A percentile compares a stretch with the other conserved stretches of the same genome.
Evolutionary conservation across 768 basidiomycete species (phyloP).

Genomic region (Kwoniella mangroviensis): DNA sequence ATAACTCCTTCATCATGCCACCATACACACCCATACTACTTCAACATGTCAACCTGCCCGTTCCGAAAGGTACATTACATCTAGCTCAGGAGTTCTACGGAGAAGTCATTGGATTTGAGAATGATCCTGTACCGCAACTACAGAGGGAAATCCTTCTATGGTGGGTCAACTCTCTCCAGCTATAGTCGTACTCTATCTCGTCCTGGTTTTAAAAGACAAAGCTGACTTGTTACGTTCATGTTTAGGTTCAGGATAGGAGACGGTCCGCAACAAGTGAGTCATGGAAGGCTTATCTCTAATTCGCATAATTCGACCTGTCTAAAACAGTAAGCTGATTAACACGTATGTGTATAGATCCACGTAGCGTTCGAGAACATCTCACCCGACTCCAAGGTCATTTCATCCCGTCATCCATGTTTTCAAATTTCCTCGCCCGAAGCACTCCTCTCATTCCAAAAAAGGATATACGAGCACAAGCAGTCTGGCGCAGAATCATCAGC

Average conservation of each 20-base stretch:
- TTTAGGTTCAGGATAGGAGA: constrained; percentile 45
- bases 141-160: constrained; percentile 46
- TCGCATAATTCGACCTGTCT: too few species aligned
- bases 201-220: too few species aligned
- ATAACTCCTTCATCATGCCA: too few species aligned
- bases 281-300: too few species aligned
- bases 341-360: constrained; percentile 37
- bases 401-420: constrained; percentile 52
- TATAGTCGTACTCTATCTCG: too few species aligned
- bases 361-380: constrained; percentile 33
- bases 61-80: constrained; percentile 47
- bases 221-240: neutral
- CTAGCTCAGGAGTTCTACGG: constrained; percentile 54
- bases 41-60: constrained; percentile 53
- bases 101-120: constrained; percentile 47
- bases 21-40: constrained; percentile 37
- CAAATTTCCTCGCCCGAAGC: constrained; percentile 33
- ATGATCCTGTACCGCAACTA: constrained; percentile 45
- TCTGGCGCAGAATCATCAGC: constrained; percentile 35
- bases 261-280: constrained; percentile 47
- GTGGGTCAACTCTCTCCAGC: constrained; percentile 13
- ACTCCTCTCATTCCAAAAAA: constrained; percentile 40
- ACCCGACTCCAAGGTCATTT: constrained; percentile 16
- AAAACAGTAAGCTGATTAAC: neutral
- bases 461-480: constrained; percentile 48